These are phyloP conservation scores for Cyberlindnera nakhonratchasimensis DNA, from an alignment of 805 yeast species.

Conservation along the genomic window DNA sequence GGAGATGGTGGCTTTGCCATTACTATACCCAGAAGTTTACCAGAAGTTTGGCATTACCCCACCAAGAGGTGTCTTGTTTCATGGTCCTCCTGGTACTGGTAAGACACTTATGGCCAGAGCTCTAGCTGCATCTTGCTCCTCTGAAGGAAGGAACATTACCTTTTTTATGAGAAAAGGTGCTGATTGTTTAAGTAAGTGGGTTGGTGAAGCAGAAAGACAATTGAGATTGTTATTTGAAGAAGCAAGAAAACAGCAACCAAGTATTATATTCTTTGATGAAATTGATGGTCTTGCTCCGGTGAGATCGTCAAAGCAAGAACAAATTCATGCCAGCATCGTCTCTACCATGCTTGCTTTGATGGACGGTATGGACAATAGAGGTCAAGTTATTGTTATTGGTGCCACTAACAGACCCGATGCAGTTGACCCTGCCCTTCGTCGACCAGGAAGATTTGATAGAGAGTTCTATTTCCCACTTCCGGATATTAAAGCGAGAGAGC, in stretches of 20 bases:
- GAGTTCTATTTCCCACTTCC: conserved; percentile 97
- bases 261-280: conserved; percentile 95
- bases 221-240: conserved; percentile 88
- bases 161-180: conserved; percentile 99
- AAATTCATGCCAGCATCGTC: conserved; percentile 95
- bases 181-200: conserved; percentile 96
- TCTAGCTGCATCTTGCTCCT: conserved; percentile 89
- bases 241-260: conserved; percentile 93
- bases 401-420: conserved; percentile 98
- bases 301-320: conserved; percentile 95
- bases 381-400: conserved; percentile 96
- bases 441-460: conserved; percentile 97
- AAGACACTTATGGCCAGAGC: conserved; percentile 98
- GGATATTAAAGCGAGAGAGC: conserved; percentile 69
- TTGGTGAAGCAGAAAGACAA: conserved; percentile 98
- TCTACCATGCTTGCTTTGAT: conserved; percentile 90
- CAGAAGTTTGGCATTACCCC: conserved; percentile 89
- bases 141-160: conserved; percentile 80
- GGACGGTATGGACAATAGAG: conserved; percentile 99
- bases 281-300: conserved; percentile 98
- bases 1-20: conserved; percentile 94
- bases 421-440: conserved; percentile 93
- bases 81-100: conserved; percentile 99
- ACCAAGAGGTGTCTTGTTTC: conserved; percentile 95
- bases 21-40: conserved; percentile 90